These are phyloP conservation scores for Salix udensis DNA, from an alignment of 345 rosid genomes.

Conservation along the genomic window DNA sequence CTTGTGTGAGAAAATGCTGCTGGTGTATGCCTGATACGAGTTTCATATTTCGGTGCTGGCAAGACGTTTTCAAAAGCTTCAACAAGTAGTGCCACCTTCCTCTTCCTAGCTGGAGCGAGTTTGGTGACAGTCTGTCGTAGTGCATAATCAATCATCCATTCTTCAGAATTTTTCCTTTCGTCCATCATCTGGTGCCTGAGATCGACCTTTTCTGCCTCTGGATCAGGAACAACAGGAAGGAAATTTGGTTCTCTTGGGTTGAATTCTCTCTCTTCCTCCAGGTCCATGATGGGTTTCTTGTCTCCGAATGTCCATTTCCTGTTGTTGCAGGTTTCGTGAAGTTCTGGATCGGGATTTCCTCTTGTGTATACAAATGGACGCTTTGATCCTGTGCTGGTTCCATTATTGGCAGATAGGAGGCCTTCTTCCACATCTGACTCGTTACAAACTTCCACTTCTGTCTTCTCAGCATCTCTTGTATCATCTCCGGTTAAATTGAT, in stretches of 20 bases:
- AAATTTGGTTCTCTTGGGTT: constrained; percentile 82
- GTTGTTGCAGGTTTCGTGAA: constrained; percentile 12
- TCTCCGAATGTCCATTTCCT: constrained; percentile 40
- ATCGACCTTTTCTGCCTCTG: constrained; percentile 39
- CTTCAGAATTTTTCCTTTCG: constrained; percentile 27
- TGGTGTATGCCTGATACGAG: constrained; percentile 36
- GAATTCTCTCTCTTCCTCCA: constrained; percentile 40
- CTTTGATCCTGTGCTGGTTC: not conserved
- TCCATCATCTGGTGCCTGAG: constrained; percentile 29
- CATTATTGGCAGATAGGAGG: constrained; percentile 4
- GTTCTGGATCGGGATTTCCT: constrained; percentile 33
- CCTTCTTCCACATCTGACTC: constrained; percentile 20
- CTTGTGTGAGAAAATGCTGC: constrained; percentile 41
- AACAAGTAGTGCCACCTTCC: constrained; percentile 29
- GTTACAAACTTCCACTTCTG: constrained; percentile 23
- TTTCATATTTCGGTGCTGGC: constrained; percentile 37
- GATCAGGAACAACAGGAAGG: constrained; percentile 52
- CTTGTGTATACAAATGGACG: constrained; percentile 15
- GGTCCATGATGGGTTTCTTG: constrained; percentile 30
- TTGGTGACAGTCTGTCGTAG: constrained; percentile 30
- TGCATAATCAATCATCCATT: constrained; percentile 36
- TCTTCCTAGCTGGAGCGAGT: constrained; percentile 30
- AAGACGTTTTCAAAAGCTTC: constrained; percentile 30
- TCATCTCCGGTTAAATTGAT: constrained; percentile 14
- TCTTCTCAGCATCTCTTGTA: constrained; percentile 23